Conservation (phyloP, 805 yeast genomes). For the Wickerhamiella australiensis region DNA sequence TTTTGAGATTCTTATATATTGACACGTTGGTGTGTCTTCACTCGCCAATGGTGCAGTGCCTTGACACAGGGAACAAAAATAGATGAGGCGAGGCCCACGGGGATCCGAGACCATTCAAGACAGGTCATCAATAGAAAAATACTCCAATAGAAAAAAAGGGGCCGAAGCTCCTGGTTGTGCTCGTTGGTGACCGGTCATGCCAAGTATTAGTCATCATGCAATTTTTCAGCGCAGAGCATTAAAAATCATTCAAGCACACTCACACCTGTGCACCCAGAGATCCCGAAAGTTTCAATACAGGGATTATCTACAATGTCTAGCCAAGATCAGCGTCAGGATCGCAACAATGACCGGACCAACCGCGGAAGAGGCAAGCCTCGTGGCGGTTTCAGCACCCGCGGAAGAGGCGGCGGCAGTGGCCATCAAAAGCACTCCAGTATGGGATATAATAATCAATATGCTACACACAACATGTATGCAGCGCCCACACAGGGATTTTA, state of each 20-base stretch:
- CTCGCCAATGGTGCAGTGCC: too few species aligned
- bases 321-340: constrained; percentile 11
- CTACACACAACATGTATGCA: not conserved
- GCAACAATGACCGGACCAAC: constrained; percentile 6
- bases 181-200: too few species aligned
- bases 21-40: too few species aligned
- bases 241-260: constrained; percentile 9
- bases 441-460: not conserved
- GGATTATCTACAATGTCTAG: constrained; percentile 9
- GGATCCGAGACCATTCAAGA: not conserved
- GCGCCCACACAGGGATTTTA: constrained; percentile 7
- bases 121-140: not conserved
- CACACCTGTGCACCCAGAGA: constrained; percentile 5
- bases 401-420: constrained; percentile 3
- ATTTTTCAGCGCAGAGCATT: constrained; percentile 5
- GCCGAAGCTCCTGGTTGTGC: too few species aligned
- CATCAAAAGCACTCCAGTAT: constrained; percentile 6
- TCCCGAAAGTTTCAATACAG: constrained; percentile 2
- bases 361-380: constrained; percentile 11
- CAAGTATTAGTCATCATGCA: not conserved
- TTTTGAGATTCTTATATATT: too few species aligned
- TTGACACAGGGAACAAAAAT: too few species aligned
- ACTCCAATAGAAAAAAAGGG: not conserved
- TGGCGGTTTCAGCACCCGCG: not conserved
- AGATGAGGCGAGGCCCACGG: too few species aligned